Evolutionary conservation across 306 rosid species (phyloP), one percentile per base, ranked within the genome.

Genomic region (Benincasa hispida): DNA sequence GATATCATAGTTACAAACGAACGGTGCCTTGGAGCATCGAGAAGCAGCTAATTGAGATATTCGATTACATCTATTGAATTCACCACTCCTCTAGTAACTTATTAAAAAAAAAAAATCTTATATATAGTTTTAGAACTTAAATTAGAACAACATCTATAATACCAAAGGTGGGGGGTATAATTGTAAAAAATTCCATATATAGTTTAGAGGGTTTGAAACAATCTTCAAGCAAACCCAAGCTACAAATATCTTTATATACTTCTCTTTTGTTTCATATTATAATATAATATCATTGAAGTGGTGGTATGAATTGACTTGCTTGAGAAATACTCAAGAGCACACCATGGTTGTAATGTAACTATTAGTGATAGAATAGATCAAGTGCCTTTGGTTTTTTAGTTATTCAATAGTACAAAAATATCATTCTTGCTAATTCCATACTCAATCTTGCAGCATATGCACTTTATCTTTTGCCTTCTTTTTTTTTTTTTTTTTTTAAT

Each of bases 361-460:
- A 50, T 41, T 67, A 18, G 51, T 37, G 17, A 39, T 19, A 50
- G 21, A 50, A 50, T 50, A 21, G 72, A 65, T 35, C 8, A 65
- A 67, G 25, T 67, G 18, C 14, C 11, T 45, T 22, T 69, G 57
- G 51, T 9, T 42, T 4, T n/a, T 13, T 39, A 42, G 56, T 15
- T n/a, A n/a, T n/a, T 42, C 3, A 66, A 60, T 18, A 60, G 67
- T 60, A 53, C 3, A 35, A 39, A 15, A 45, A 35, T 80, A 69
- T 82, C 81, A 87, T 89, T 79, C 87, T 80, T 90, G 84, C 88
- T 80, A 81, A 72, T 77, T 84, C 85, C 78, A 75, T 84, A 78
- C 85, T 85, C 89, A 85, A 69, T 61, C 58, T n/a, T n/a, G 55
- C 55, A 50, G 21, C 55, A 56, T 68, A 59, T 59, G 56, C 85